Percentiles rank a stretch among this genome's conserved stretches.
phyloP scores from a whole-genome alignment of 2,329 filamentous ascomycete genomes.

The Xylaria sp. region DNA sequence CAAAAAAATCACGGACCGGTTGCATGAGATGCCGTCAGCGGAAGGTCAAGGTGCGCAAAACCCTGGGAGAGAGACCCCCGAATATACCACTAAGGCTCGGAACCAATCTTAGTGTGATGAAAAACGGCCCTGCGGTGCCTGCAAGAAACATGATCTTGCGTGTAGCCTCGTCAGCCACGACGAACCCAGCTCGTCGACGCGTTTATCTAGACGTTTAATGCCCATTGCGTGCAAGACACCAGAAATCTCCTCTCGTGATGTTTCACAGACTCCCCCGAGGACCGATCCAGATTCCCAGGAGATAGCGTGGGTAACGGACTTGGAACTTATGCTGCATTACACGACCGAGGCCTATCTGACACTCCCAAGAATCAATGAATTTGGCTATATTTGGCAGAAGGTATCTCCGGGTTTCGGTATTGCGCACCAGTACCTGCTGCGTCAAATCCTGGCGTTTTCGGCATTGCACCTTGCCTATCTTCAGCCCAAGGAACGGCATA shows the following conservation, averaged over 20 bases:
- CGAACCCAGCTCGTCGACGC: not conserved
- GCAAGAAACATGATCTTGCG: not conserved
- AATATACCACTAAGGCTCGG: not conserved
- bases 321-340: conserved; percentile 1
- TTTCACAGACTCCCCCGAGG: not conserved
- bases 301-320: not conserved
- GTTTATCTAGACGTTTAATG: not conserved
- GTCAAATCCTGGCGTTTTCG: not conserved
- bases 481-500: not conserved
- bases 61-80: not conserved
- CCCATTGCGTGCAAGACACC: not conserved
- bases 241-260: not conserved
- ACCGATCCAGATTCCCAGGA: not conserved
- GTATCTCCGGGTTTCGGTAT: not conserved
- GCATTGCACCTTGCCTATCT: conserved; percentile 1
- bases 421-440: not conserved
- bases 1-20: not conserved
- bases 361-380: not conserved
- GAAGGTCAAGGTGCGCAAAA: not conserved
- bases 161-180: not conserved
- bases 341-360: not conserved
- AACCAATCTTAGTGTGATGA: conserved; percentile 1
- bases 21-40: not conserved
- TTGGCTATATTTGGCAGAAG: not conserved
- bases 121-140: not conserved